Base-by-base conservation (phyloP, 2,329 filamentous ascomycete species). In the Nannizziopsis barbatae region DNA sequence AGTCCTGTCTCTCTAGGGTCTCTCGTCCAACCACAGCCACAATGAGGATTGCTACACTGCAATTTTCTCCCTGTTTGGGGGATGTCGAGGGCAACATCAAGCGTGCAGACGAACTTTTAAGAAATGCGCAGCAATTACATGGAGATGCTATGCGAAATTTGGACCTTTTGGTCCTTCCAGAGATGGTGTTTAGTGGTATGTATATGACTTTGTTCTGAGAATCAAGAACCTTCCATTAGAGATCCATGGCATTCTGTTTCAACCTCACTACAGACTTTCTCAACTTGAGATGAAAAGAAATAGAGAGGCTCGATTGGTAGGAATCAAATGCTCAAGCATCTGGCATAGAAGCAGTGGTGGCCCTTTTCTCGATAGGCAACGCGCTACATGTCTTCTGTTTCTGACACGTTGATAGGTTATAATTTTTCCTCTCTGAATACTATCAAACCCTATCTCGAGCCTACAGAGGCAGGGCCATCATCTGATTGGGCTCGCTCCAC, bases 131-230 rank as follows among this genome's bases (percentile, higher is more conserved):
- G 37, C 35, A 55, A 20, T 50, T 56, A n/a, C 15, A 45, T 20
- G 47, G 54, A 1, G 22, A 49, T 14, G 52, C 40, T 2, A 38
- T 37, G 9, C 39, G 40, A 8, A 30, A 57, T 39, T 60, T 79
- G 27, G 76, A 80, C 59, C 67, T 81, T 52, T 67, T 83, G 20
- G 71, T 82, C 2, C 63, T 83, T 38, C 77, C 79, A 0, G 79
- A 83, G 62, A 64, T 82, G 58, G 77, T 78, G 3, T 76, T 83
- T 60, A 74, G 74, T 48, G 75, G 75, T 77, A 62, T 56, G 62
- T 53, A 51, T 31, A 27, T 7, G n/a, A n/a, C n/a, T n/a, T n/a
- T n/a, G n/a, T n/a, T n/a, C n/a, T n/a, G n/a, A n/a, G n/a, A n/a
- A n/a, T n/a, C n/a, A n/a, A n/a, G n/a, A 27, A 27, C 7, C 22